These are phyloP conservation scores for Trypanosoma boissoni DNA, from an alignment of 208 protist genomes.

Conservation along the genomic window DNA sequence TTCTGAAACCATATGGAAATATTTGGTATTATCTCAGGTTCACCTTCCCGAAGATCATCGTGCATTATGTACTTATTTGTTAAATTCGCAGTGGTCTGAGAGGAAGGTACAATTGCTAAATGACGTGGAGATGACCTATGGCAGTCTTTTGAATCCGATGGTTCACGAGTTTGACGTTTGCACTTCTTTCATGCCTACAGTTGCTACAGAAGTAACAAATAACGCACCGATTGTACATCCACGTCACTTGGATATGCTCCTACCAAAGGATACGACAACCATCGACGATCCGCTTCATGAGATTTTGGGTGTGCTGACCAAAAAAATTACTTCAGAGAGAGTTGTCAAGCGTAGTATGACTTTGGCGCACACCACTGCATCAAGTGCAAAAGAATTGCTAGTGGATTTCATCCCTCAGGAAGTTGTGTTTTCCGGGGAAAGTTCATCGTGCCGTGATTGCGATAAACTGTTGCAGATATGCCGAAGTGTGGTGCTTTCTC, in stretches of 20 bases:
- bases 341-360: slow-evolving; percentile 9
- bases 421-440: slow-evolving; percentile 50
- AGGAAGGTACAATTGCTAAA: slow-evolving; percentile 27
- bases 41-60: slow-evolving; percentile 34
- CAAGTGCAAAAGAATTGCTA: slow-evolving; percentile 29
- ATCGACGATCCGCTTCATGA: slow-evolving; percentile 5
- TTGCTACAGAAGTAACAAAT: slow-evolving; percentile 35
- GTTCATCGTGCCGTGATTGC: slow-evolving; percentile 65
- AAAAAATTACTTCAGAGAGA: slow-evolving; percentile 9
- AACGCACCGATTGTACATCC: slow-evolving; percentile 59
- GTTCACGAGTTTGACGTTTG: slow-evolving; percentile 52
- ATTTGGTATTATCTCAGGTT: slow-evolving; percentile 46
- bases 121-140: slow-evolving; percentile 32
- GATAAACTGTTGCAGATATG: slow-evolving; percentile 68
- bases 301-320: slow-evolving; percentile 17
- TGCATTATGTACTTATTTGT: slow-evolving; percentile 38
- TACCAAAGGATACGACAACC: slow-evolving; percentile 2
- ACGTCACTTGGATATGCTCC: slow-evolving; percentile 20
- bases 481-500: slow-evolving; percentile 45
- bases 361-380: slow-evolving; percentile 22
- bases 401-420: slow-evolving; percentile 51
- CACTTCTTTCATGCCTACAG: slow-evolving; percentile 33
- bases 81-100: slow-evolving; percentile 49
- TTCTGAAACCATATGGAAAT: slow-evolving; percentile 48
- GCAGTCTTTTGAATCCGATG: slow-evolving; percentile 39